These are phyloP conservation scores for Fusarium napiforme DNA, from an alignment of 2,329 filamentous ascomycete species.

Conservation along the genomic window DNA sequence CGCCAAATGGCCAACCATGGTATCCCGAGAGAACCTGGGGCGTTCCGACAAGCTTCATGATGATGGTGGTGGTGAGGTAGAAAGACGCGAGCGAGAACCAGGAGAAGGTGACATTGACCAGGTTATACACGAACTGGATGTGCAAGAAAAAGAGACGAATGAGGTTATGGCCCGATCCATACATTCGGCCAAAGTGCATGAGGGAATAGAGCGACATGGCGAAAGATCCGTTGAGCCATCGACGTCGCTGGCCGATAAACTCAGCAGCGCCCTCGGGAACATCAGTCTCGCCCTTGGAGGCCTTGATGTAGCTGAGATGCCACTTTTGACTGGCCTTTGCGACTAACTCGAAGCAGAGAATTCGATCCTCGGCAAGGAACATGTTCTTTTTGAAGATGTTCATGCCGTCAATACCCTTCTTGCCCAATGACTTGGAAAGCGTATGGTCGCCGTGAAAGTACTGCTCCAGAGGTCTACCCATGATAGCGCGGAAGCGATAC, in stretches of 20 bases:
- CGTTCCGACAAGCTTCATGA: constrained; percentile 41
- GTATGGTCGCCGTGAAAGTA: constrained; percentile 43
- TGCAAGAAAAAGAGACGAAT: constrained; percentile 41
- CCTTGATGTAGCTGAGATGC: constrained; percentile 43
- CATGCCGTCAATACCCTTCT: constrained; percentile 44
- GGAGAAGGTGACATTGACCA: constrained; percentile 39
- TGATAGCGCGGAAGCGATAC: constrained; percentile 41
- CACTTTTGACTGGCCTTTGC: constrained; percentile 42
- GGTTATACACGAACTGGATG: constrained; percentile 41
- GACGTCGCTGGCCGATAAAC: constrained; percentile 40
- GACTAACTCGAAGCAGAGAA: constrained; percentile 42
- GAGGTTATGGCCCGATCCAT: constrained; percentile 38
- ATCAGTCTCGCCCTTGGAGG: constrained; percentile 42
- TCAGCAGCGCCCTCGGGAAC: constrained; percentile 41
- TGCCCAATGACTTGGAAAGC: constrained; percentile 39
- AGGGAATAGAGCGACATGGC: constrained; percentile 42
- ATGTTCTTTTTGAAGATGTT: constrained; percentile 46
- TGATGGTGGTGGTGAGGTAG: constrained; percentile 40
- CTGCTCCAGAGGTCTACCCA: constrained; percentile 40
- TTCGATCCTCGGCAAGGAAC: constrained; percentile 42
- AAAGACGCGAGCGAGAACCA: constrained; percentile 40
- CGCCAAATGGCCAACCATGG: constrained; percentile 41
- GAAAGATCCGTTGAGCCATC: constrained; percentile 42
- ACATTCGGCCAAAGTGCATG: constrained; percentile 41
- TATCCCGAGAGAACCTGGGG: constrained; percentile 30